Conservation (phyloP, 140 eudicot species). For the Stevia rebaudiana region DNA sequence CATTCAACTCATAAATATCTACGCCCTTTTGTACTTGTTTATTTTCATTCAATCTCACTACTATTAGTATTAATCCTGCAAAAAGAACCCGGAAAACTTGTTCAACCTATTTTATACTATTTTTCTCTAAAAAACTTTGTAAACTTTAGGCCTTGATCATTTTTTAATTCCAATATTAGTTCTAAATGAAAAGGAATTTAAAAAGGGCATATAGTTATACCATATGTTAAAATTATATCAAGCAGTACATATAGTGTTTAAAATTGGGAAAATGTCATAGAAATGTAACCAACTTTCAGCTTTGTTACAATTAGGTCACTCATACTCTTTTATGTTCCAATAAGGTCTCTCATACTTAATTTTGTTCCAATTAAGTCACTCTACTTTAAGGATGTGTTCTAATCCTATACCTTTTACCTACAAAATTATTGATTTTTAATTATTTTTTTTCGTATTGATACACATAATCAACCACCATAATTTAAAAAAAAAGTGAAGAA, state of each 20-base stretch:
- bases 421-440: too few relatives aligned
- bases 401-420: too few relatives aligned
- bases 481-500: too few relatives aligned
- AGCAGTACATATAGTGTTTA: not conserved
- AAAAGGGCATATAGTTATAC: not conserved
- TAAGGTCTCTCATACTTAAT: too few relatives aligned
- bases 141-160: conserved; percentile 13
- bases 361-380: too few relatives aligned
- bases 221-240: not conserved
- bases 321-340: too few relatives aligned
- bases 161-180: not conserved
- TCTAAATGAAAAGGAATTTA: not conserved
- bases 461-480: too few relatives aligned
- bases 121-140: not conserved
- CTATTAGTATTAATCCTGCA: conserved; percentile 6
- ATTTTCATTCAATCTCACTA: conserved; percentile 2
- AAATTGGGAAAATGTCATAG: too few relatives aligned
- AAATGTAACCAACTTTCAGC: too few relatives aligned
- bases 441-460: too few relatives aligned
- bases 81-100: conserved; percentile 7
- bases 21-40: conserved; percentile 5
- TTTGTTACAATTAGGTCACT: too few relatives aligned
- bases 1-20: conserved; percentile 2
- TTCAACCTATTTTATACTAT: conserved; percentile 1
- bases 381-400: too few relatives aligned